Evolutionary conservation across 164 flowering plant species (phyloP).

Genomic region (Chimonanthus praecox): DNA sequence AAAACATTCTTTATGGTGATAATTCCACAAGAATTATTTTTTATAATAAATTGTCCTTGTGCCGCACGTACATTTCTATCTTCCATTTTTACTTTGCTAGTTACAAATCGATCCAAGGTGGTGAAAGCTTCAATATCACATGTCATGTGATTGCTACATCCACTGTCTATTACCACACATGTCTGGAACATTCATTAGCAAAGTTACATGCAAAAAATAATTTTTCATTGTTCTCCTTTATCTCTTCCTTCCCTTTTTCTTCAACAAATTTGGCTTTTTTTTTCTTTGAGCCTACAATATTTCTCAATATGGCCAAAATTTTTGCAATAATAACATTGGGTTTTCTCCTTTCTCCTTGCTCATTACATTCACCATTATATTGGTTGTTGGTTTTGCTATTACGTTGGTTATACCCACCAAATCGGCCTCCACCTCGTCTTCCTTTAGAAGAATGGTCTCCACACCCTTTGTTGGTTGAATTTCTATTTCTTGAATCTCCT

Average conservation of each 20-base stretch:
- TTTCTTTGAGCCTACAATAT: neutral
- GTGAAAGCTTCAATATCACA: neutral
- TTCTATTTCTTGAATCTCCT: neutral
- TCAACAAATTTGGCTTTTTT: neutral
- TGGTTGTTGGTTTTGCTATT: neutral
- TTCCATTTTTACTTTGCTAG: neutral
- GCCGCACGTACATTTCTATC: neutral
- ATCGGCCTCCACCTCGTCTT: neutral
- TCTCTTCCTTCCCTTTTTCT: neutral
- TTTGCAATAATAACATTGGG: neutral
- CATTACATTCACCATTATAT: too few relatives aligned
- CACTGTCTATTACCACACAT: neutral
- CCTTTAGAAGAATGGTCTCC: neutral
- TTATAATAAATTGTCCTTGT: neutral
- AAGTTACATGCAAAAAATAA: neutral
- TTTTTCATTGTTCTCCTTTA: neutral
- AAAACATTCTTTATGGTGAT: neutral
- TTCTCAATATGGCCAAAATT: neutral
- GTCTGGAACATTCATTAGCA: neutral
- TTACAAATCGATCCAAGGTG: neutral
- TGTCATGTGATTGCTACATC: neutral
- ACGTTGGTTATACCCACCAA: neutral
- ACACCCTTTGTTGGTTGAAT: neutral
- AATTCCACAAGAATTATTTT: neutral
- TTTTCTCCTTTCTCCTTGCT: neutral